A percentile compares a stretch with the other conserved stretches of the same genome.
These are phyloP conservation scores for Massarina eburnea DNA, from an alignment of 2,329 filamentous ascomycete genomes.

Conservation along the genomic window DNA sequence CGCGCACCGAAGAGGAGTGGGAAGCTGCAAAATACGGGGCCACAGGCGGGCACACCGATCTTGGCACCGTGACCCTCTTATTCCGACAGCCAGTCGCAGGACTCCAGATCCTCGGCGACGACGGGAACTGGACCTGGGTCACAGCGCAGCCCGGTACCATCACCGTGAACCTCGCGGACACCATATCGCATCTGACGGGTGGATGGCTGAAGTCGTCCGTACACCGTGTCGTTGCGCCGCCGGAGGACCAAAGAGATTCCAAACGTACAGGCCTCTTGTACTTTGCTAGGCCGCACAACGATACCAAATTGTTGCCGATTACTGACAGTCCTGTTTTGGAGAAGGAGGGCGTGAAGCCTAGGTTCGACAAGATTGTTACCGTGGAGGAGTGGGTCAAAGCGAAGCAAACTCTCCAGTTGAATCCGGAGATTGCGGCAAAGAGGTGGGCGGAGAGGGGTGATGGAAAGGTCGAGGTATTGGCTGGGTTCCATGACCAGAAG, in stretches of 20 bases:
- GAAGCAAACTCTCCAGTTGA: conserved; percentile 27
- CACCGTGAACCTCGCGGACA: conserved; percentile 44
- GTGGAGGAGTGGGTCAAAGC: conserved; percentile 21
- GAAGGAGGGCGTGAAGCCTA: conserved; percentile 18
- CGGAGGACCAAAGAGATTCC: conserved; percentile 50
- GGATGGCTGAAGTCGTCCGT: conserved; percentile 51
- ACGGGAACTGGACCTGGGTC: conserved; percentile 40
- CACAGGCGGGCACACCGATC: conserved; percentile 55
- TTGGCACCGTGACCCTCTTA: conserved; percentile 57
- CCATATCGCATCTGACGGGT: conserved; percentile 40
- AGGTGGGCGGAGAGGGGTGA: conserved; percentile 24
- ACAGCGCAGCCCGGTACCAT: conserved; percentile 41
- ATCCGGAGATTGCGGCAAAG: conserved; percentile 24
- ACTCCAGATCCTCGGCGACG: conserved; percentile 50
- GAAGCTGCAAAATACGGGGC: conserved; percentile 44
- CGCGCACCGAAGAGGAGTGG: conserved; percentile 37
- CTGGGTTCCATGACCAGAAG: conserved; percentile 23
- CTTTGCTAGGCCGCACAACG: conserved; percentile 19
- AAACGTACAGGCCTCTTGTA: conserved; percentile 35
- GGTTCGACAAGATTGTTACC: conserved; percentile 14
- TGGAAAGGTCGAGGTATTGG: conserved; percentile 24
- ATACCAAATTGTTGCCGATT: conserved; percentile 13
- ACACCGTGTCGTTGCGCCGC: conserved; percentile 53
- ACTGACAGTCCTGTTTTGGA: conserved; percentile 18
- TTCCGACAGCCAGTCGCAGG: conserved; percentile 61